Conservation (phyloP, 257 asterid genomes). For the Solanum ossicruentum region DNA sequence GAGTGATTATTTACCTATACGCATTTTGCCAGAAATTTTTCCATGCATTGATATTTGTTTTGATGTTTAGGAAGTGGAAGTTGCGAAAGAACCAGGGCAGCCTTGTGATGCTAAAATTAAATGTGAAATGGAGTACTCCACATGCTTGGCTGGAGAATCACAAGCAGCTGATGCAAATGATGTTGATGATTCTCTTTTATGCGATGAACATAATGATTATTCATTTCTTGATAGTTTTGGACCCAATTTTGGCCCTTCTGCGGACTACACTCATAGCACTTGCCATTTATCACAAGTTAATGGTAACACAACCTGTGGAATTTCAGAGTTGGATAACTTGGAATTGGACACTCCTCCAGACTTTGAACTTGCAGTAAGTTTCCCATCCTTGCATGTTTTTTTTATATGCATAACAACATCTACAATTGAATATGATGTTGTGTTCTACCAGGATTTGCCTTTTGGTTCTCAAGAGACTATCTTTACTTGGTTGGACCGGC, state of each 20-base stretch:
- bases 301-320: slow-evolving; percentile 16
- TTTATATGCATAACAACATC: neutral
- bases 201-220: slow-evolving; percentile 26
- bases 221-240: neutral
- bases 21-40: neutral
- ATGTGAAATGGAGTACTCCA: slow-evolving; percentile 18
- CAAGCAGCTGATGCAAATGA: slow-evolving; percentile 14
- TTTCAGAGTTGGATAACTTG: slow-evolving; percentile 46
- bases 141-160: slow-evolving; percentile 28
- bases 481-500: slow-evolving; percentile 35
- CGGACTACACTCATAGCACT: slow-evolving; percentile 9
- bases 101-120: slow-evolving; percentile 18
- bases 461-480: slow-evolving; percentile 51
- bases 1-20: neutral
- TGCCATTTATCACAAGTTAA: slow-evolving; percentile 9
- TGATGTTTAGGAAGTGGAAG: slow-evolving; percentile 27
- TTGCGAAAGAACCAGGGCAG: slow-evolving; percentile 11
- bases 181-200: slow-evolving; percentile 16
- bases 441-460: slow-evolving; percentile 38
- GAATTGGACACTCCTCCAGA: slow-evolving; percentile 63
- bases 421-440: neutral
- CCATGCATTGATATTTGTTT: neutral
- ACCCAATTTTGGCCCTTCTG: slow-evolving; percentile 5
- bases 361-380: slow-evolving; percentile 34
- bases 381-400: neutral